These are phyloP conservation scores for Ricinus communis DNA, from an alignment of 345 rosid species.

Conservation along the genomic window DNA sequence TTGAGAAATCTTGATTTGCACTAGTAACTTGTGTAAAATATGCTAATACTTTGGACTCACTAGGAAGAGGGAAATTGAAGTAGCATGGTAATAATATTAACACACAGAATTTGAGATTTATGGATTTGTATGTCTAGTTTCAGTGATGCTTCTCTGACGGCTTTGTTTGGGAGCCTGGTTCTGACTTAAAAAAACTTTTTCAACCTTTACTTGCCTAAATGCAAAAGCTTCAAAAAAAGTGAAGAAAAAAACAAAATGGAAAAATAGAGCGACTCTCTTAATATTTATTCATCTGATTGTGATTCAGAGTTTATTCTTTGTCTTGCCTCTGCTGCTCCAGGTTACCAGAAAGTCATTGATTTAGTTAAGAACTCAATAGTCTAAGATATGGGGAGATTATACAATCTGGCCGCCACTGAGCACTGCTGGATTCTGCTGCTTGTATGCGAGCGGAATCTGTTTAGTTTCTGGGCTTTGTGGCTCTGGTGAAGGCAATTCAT, in stretches of 20 bases:
- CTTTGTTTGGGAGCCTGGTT: neutral
- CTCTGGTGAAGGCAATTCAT: constrained; percentile 6
- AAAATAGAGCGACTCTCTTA: neutral
- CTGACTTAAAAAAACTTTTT: neutral
- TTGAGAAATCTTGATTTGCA: neutral
- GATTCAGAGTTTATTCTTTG: constrained; percentile 1
- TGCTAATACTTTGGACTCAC: neutral
- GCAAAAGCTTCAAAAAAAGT: too few relatives aligned
- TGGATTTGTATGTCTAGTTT: neutral
- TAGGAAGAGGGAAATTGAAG: neutral
- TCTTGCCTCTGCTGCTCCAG: constrained; percentile 42
- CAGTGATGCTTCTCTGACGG: neutral
- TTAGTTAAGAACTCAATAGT: constrained; percentile 8
- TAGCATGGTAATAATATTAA: neutral
- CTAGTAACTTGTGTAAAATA: neutral
- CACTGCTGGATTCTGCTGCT: too few relatives aligned
- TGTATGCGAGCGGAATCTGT: constrained; percentile 7
- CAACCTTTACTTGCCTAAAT: neutral
- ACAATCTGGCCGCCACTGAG: neutral
- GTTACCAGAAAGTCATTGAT: constrained; percentile 86
- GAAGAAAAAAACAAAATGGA: too few relatives aligned
- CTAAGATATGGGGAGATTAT: neutral
- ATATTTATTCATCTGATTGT: neutral
- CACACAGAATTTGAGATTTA: neutral
- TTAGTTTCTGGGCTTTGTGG: constrained; percentile 3